A percentile compares a stretch with the other conserved stretches of the same genome.
Conservation (phyloP, 345 rosid species). For the Populus ilicifolia region DNA sequence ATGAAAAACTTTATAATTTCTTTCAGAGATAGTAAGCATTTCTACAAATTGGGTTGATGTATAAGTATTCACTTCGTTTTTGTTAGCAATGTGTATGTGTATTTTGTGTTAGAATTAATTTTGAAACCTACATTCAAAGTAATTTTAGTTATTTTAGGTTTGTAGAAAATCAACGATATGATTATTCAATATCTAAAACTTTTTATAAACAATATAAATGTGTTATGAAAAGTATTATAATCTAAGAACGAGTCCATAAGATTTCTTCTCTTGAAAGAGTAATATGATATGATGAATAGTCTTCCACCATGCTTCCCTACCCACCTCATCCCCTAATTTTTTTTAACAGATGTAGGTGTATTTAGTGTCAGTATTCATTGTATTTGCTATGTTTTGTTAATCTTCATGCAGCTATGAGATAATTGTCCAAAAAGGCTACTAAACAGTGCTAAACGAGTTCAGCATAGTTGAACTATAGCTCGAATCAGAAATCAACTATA, state of each 20-base stretch:
- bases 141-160: too few species aligned
- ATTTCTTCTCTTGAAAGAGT: too few species aligned
- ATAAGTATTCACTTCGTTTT: background rate
- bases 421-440: background rate
- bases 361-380: background rate
- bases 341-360: background rate
- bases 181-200: too few species aligned
- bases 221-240: too few species aligned
- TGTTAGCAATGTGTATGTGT: background rate
- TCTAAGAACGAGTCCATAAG: too few species aligned
- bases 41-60: background rate
- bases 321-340: too few species aligned
- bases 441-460: background rate
- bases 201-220: too few species aligned
- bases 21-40: conserved; percentile 2
- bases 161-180: too few species aligned
- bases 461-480: background rate
- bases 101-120: background rate
- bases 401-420: background rate
- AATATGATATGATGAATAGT: too few species aligned
- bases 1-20: background rate
- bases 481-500: background rate
- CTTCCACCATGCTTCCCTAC: too few species aligned
- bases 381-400: background rate
- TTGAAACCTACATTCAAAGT: too few species aligned